These are phyloP conservation scores for Hanseniaspora hatyaiensis DNA, from an alignment of 805 yeast species.

Conservation along the genomic window DNA sequence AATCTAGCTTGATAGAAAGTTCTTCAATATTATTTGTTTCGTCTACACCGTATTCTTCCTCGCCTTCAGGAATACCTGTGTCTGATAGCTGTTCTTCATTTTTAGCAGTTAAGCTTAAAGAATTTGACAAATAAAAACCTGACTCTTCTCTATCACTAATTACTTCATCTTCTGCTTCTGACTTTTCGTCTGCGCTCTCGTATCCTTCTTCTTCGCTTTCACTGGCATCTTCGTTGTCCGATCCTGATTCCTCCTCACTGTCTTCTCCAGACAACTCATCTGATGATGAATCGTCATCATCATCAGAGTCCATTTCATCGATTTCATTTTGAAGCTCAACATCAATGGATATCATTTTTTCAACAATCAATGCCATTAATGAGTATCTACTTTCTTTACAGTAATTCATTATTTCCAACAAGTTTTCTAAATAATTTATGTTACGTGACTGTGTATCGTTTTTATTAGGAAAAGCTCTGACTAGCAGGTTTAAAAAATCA, in stretches of 20 bases:
- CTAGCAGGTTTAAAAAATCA: conserved; percentile 47
- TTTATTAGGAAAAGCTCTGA: conserved; percentile 67
- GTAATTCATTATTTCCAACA: conserved; percentile 49
- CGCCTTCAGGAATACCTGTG: conserved; percentile 29
- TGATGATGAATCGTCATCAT: conserved; percentile 24
- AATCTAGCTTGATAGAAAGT: conserved; percentile 60
- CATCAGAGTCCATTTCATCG: conserved; percentile 57
- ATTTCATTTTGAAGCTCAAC: conserved; percentile 83
- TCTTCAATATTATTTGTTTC: conserved; percentile 39
- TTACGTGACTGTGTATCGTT: conserved; percentile 44
- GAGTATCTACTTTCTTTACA: conserved; percentile 64
- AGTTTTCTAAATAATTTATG: conserved; percentile 53
- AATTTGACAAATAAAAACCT: conserved; percentile 17
- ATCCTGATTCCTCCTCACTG: conserved; percentile 27
- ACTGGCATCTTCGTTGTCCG: conserved; percentile 24
- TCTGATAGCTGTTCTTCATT: not conserved
- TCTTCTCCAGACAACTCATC: conserved; percentile 31
- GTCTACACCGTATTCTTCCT: conserved; percentile 39
- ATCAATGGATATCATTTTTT: conserved; percentile 72
- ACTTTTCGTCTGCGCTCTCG: conserved; percentile 13
- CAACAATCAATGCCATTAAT: conserved; percentile 71
- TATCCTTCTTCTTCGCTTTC: conserved; percentile 19
- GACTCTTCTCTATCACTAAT: conserved; percentile 19
- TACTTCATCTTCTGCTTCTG: conserved; percentile 9
- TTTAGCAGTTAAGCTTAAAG: not conserved